phyloP scores from a whole-genome alignment of 345 rosid species.

The Rhodamnia argentea region DNA sequence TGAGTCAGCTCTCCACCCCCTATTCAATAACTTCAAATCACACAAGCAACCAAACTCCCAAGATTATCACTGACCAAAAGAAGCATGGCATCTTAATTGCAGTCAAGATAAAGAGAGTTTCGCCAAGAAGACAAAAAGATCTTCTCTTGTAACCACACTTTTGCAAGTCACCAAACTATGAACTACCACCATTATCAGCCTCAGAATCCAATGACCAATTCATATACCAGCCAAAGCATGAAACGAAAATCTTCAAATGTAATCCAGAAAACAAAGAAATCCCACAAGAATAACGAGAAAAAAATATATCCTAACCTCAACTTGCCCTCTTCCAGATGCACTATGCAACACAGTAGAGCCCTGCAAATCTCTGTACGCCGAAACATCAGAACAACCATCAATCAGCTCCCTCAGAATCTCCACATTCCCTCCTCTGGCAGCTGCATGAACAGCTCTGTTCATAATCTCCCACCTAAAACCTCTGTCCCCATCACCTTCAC shows the following conservation, averaged over 20 bases:
- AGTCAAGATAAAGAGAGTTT: neutral
- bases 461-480: conserved; percentile 56
- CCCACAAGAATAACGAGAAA: neutral
- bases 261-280: neutral
- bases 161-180: neutral
- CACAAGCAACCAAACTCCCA: neutral
- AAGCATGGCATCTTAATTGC: neutral
- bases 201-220: neutral
- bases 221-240: neutral
- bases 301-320: conserved; percentile 29
- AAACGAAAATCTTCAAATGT: neutral
- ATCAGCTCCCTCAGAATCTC: conserved; percentile 41
- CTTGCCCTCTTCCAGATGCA: conserved; percentile 77
- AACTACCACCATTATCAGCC: neutral
- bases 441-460: conserved; percentile 82
- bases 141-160: neutral
- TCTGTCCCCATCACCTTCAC: conserved; percentile 19
- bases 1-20: neutral
- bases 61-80: neutral
- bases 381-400: conserved; percentile 26
- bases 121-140: neutral
- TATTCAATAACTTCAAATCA: neutral
- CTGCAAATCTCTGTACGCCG: conserved; percentile 40
- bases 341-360: conserved; percentile 75
- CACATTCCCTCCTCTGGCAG: conserved; percentile 88